A percentile compares a stretch with the other conserved stretches of the same genome.
These are phyloP conservation scores for Coelastrella sp. DNA, from an alignment of 139 green algal species.

Conservation along the genomic window DNA sequence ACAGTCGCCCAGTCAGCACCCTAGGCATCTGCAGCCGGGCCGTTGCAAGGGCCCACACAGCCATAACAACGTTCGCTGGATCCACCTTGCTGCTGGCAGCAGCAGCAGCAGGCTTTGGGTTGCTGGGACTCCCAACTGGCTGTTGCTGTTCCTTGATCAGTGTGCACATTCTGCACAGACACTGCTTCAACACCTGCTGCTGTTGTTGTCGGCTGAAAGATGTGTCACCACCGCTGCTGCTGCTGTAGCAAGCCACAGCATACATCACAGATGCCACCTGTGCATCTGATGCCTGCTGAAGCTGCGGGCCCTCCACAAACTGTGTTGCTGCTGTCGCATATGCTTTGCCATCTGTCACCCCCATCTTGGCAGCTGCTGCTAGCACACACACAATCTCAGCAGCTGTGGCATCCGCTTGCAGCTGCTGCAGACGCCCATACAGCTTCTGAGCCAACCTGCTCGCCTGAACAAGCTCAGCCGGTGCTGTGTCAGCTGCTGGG, in stretches of 20 bases:
- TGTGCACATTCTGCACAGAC: not conserved
- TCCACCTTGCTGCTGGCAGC: not conserved
- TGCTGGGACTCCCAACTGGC: not conserved
- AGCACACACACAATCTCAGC: constrained; percentile 31
- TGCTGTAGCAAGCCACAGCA: constrained; percentile 35
- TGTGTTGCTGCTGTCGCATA: constrained; percentile 23
- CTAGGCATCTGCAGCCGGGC: not conserved
- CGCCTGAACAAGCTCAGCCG: not conserved
- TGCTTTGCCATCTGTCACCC: not conserved
- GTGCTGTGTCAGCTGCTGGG: not conserved
- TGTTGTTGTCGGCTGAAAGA: constrained; percentile 14
- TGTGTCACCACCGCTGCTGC: not conserved
- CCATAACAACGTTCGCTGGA: constrained; percentile 21
- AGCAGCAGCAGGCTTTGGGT: not conserved
- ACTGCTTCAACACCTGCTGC: not conserved
- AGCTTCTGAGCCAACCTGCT: constrained; percentile 13
- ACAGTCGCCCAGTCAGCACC: not conserved
- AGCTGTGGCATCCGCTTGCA: constrained; percentile 13
- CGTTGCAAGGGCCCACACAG: constrained; percentile 26
- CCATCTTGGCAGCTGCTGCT: constrained; percentile 10
- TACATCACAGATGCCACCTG: constrained; percentile 32
- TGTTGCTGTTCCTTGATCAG: constrained; percentile 33
- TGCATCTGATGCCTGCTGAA: constrained; percentile 22
- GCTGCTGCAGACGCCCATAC: constrained; percentile 18
- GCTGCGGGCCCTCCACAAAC: not conserved